phyloP scores from a whole-genome alignment of 2,329 filamentous ascomycete species.

The Alternaria ethzedia region DNA sequence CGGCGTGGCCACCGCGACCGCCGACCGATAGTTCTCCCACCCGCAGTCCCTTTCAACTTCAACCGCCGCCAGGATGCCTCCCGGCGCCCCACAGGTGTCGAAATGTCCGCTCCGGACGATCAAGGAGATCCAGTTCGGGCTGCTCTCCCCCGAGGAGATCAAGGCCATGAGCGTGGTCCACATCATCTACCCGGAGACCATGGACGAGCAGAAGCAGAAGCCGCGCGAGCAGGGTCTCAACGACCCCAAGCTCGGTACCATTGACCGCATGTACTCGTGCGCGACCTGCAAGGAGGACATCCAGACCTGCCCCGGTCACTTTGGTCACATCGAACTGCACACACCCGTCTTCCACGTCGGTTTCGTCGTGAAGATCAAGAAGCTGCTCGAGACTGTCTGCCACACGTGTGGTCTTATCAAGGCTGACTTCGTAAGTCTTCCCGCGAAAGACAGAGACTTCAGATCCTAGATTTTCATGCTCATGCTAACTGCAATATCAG shows the following conservation, averaged over 20 bases:
- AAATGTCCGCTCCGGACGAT: conserved; percentile 86
- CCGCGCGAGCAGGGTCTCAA: conserved; percentile 92
- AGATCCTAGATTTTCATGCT: conserved; percentile 46
- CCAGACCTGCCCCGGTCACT: conserved; percentile 95
- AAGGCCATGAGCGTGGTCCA: conserved; percentile 98
- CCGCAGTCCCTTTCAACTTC: conserved; percentile 9
- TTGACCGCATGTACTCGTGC: conserved; percentile 94
- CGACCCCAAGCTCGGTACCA: conserved; percentile 93
- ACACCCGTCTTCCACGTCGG: conserved; percentile 93
- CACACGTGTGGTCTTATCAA: conserved; percentile 98
- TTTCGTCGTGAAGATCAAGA: conserved; percentile 99
- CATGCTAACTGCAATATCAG: conserved; percentile 64
- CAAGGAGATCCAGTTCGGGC: conserved; percentile 98
- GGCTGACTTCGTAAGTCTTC: conserved; percentile 94
- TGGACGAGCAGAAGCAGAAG: conserved; percentile 93
- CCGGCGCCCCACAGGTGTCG: conserved; percentile 79
- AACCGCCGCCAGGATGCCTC: conserved; percentile 68
- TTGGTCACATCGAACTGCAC: conserved; percentile 97
- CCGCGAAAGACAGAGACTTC: conserved; percentile 60
- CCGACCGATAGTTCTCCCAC: conserved; percentile 20
- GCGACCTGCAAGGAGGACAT: conserved; percentile 96
- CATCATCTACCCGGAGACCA: conserved; percentile 98
- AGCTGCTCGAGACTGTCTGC: conserved; percentile 97
- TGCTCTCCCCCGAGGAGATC: conserved; percentile 97
- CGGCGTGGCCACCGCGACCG: conserved; percentile 39